Conservation (phyloP, 2,329 filamentous ascomycete genomes). For the Neofusicoccum parvum region DNA sequence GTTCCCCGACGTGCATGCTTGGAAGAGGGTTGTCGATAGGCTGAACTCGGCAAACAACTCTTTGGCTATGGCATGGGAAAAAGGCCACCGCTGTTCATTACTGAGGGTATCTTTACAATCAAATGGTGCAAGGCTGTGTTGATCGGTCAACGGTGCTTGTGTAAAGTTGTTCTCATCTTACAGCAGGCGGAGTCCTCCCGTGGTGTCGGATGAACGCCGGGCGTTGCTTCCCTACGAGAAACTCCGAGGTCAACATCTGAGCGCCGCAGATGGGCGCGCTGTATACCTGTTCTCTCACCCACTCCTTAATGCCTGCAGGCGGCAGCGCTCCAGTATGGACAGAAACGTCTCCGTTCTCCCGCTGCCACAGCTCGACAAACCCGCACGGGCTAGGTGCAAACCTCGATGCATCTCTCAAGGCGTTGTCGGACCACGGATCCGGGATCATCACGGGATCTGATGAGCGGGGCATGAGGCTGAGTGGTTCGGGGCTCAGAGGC, state of each 20-base stretch:
- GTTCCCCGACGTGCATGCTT: neutral
- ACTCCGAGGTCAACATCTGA: neutral
- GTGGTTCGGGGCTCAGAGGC: no score
- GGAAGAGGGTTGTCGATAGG: neutral
- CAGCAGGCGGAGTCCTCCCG: neutral
- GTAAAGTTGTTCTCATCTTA: neutral
- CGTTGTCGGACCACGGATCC: neutral
- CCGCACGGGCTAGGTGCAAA: neutral
- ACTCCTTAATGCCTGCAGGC: neutral
- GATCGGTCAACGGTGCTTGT: neutral
- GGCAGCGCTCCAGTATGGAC: neutral
- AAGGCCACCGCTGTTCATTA: neutral
- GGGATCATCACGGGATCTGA: neutral
- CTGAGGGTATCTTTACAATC: no score
- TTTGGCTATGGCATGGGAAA: neutral
- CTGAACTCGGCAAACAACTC: neutral
- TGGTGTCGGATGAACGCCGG: neutral
- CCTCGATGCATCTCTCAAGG: no score
- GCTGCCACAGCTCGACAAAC: neutral
- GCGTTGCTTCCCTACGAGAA: no score
- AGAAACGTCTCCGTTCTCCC: neutral
- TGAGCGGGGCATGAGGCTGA: neutral
- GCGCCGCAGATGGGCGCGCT: neutral
- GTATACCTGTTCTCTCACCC: neutral
- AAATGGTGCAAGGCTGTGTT: neutral